These are phyloP conservation scores for Trametes versicolor DNA, from an alignment of 1,284 basidiomycete genomes.

Conservation along the genomic window DNA sequence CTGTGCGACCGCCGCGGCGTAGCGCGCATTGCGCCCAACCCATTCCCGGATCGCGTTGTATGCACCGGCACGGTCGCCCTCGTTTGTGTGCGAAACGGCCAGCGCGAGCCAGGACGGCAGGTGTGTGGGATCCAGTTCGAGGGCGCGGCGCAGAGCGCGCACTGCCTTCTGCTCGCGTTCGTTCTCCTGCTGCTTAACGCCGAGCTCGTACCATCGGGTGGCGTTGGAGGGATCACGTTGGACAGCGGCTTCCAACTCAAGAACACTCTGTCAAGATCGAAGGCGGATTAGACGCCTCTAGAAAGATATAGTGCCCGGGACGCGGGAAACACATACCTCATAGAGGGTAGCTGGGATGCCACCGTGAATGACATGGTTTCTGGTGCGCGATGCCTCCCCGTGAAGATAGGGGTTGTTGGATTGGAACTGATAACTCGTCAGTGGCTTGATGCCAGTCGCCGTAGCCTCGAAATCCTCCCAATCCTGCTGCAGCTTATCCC, in stretches of 20 bases:
- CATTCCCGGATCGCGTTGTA: slow-evolving; percentile 87
- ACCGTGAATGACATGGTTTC: slow-evolving; percentile 63
- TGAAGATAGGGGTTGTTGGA: slow-evolving; percentile 83
- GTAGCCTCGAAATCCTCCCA: slow-evolving; percentile 89
- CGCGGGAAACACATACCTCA: slow-evolving; percentile 59
- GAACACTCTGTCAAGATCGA: slow-evolving; percentile 67
- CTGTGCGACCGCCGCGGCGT: slow-evolving; percentile 57
- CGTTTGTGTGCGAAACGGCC: slow-evolving; percentile 94
- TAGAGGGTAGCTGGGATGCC: slow-evolving; percentile 54
- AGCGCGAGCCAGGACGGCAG: slow-evolving; percentile 92
- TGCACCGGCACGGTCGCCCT: slow-evolving; percentile 78
- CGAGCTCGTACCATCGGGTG: slow-evolving; percentile 89
- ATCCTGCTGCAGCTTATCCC: slow-evolving; percentile 77
- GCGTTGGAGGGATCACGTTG: slow-evolving; percentile 82
- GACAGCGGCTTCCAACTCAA: slow-evolving; percentile 92
- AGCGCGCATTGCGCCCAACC: slow-evolving; percentile 71
- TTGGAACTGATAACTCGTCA: slow-evolving; percentile 81
- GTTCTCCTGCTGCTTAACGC: slow-evolving; percentile 98
- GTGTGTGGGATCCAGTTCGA: slow-evolving; percentile 83
- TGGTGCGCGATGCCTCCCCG: slow-evolving; percentile 63
- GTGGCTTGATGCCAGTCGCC: slow-evolving; percentile 65
- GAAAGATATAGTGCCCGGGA: slow-evolving; percentile 23
- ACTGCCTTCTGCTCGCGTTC: slow-evolving; percentile 95
- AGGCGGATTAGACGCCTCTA: slow-evolving; percentile 17
- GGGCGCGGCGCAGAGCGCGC: slow-evolving; percentile 83